Conservation (phyloP, 108 stramenopile species). For the Fistulifera solaris region DNA sequence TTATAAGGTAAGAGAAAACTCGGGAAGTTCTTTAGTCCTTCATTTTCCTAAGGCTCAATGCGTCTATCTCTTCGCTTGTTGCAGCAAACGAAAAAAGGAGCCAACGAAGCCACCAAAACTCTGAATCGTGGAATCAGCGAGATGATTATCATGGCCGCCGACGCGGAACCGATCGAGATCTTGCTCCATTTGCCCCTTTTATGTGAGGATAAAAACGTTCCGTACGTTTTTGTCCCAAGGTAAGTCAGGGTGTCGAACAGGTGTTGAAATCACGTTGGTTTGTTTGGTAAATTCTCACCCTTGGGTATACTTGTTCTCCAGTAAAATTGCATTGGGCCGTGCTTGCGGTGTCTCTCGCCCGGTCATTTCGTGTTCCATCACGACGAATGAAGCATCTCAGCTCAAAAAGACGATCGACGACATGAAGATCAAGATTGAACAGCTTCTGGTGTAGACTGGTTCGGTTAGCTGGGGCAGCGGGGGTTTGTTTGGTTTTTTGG, state of each 20-base stretch:
- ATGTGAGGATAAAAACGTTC: conserved; percentile 99
- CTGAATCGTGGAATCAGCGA: conserved; percentile 98
- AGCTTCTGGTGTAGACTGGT: conserved; percentile 84
- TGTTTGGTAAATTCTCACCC: neutral
- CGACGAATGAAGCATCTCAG: conserved; percentile 97
- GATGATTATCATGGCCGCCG: conserved; percentile 98
- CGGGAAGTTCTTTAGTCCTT: too few relatives aligned
- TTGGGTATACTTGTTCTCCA: conserved; percentile 11
- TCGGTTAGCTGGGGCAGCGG: too few relatives aligned
- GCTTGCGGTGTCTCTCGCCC: conserved; percentile 99
- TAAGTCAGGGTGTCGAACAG: conserved; percentile 14
- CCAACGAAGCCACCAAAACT: conserved; percentile 99
- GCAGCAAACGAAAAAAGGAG: conserved; percentile 93
- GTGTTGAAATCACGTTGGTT: neutral
- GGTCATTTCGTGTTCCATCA: conserved; percentile 94
- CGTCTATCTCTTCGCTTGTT: too few relatives aligned
- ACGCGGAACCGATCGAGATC: conserved; percentile 99
- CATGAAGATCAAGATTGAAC: conserved; percentile 98
- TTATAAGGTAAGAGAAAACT: conserved; percentile 41
- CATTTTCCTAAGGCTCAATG: too few relatives aligned
- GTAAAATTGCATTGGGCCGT: conserved; percentile 97
- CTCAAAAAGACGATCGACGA: conserved; percentile 93
- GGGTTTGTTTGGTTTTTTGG: neutral
- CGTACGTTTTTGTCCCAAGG: conserved; percentile 99
- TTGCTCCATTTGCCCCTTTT: conserved; percentile 96